These are phyloP conservation scores for Niveomyces coronatus DNA, from an alignment of 2,329 filamentous ascomycete genomes.

Conservation along the genomic window DNA sequence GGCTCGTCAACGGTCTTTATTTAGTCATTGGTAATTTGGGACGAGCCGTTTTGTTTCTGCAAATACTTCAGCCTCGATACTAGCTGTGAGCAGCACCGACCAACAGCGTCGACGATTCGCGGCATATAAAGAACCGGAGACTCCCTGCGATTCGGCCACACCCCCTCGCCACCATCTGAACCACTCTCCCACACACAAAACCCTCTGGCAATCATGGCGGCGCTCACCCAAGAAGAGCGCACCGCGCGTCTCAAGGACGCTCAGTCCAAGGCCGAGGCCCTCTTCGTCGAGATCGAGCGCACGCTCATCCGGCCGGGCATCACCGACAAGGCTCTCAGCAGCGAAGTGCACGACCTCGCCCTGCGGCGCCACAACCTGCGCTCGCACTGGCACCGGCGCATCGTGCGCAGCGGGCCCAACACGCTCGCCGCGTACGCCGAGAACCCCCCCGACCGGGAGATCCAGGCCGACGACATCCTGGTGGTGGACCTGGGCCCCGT, in stretches of 20 bases:
- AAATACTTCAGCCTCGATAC: too few species aligned
- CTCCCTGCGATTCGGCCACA: too few species aligned
- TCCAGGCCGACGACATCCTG: conserved; percentile 38
- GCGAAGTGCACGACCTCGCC: conserved; percentile 32
- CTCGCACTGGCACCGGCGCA: conserved; percentile 43
- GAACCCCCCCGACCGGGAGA: conserved; percentile 37
- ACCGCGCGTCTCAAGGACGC: conserved; percentile 32
- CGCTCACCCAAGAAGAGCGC: conserved; percentile 13
- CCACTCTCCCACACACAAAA: background rate
- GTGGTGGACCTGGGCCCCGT: conserved; percentile 42
- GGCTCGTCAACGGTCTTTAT: too few species aligned
- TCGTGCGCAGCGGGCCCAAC: conserved; percentile 39
- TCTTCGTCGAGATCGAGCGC: conserved; percentile 37
- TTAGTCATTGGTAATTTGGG: too few species aligned
- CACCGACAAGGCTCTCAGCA: conserved; percentile 35
- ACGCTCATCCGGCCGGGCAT: conserved; percentile 36
- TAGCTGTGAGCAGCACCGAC: too few species aligned
- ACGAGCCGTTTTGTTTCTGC: too few species aligned
- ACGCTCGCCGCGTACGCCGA: conserved; percentile 36
- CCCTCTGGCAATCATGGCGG: conserved; percentile 5
- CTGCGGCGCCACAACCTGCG: conserved; percentile 24
- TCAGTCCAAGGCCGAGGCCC: conserved; percentile 31
- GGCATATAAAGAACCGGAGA: too few species aligned
- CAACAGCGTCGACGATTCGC: too few species aligned
- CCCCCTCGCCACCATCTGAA: too few species aligned